These are phyloP conservation scores for Polyrhizophydium stewartii DNA, from an alignment of 371 early-diverging fungal genomes.

Conservation along the genomic window DNA sequence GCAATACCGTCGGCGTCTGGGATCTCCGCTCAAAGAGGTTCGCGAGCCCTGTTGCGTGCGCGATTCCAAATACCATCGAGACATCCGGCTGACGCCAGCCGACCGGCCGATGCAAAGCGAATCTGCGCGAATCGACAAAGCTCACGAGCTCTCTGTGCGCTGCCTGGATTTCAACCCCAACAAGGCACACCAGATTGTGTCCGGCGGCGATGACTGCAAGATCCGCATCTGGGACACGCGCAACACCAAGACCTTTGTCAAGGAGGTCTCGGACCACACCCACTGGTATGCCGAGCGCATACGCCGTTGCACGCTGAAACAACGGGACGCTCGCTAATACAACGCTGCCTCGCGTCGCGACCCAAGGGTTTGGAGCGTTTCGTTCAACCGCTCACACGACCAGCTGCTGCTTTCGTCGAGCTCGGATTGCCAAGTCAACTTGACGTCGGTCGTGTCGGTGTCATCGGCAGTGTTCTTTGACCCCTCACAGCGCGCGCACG, in stretches of 20 bases:
- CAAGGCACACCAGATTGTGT: slow-evolving; percentile 70
- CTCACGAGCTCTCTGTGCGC: slow-evolving; percentile 65
- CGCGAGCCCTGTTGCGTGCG: background rate
- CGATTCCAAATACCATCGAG: no score
- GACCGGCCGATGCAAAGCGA: slow-evolving; percentile 11
- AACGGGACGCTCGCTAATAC: background rate
- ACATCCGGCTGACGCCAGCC: no score
- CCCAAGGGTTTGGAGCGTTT: slow-evolving; percentile 73
- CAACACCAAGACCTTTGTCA: slow-evolving; percentile 44
- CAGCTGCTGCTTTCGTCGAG: slow-evolving; percentile 80
- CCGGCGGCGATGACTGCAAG: slow-evolving; percentile 80
- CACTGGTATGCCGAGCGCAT: slow-evolving; percentile 60
- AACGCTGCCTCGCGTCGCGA: background rate
- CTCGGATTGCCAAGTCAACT: slow-evolving; percentile 79
- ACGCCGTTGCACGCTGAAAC: background rate
- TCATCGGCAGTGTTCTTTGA: slow-evolving; percentile 54
- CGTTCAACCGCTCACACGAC: slow-evolving; percentile 84
- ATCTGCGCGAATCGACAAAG: slow-evolving; percentile 40
- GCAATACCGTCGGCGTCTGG: slow-evolving; percentile 60
- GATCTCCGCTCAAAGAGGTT: slow-evolving; percentile 54
- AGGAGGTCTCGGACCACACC: slow-evolving; percentile 68
- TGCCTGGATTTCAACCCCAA: slow-evolving; percentile 83
- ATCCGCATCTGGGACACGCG: slow-evolving; percentile 84
- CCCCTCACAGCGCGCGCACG: no score
- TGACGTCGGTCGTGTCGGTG: slow-evolving; percentile 75